phyloP scores from a whole-genome alignment of 2,329 filamentous ascomycete genomes.

The Fusarium pseudonygamai region DNA sequence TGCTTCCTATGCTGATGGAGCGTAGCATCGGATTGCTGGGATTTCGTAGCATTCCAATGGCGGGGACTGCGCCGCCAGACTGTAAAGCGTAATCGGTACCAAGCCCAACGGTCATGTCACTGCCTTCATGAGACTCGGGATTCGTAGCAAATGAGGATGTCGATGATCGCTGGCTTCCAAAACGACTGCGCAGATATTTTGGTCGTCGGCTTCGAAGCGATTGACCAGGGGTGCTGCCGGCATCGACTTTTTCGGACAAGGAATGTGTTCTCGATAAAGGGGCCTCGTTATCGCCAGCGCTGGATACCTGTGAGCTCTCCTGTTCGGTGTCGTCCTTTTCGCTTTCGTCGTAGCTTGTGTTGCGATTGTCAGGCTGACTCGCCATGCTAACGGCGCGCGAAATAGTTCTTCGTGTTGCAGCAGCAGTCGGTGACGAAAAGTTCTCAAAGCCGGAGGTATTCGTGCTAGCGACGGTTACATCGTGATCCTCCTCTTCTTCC shows the following conservation, averaged over 20 bases:
- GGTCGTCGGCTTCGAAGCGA: constrained; percentile 60
- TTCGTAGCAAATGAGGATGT: constrained; percentile 68
- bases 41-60: constrained; percentile 59
- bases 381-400: constrained; percentile 62
- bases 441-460: constrained; percentile 63
- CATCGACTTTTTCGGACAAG: constrained; percentile 50
- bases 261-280: constrained; percentile 48
- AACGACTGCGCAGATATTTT: constrained; percentile 67
- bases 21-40: constrained; percentile 71
- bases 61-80: constrained; percentile 78
- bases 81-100: constrained; percentile 84
- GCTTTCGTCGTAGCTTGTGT: constrained; percentile 40
- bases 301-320: constrained; percentile 46
- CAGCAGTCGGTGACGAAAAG: constrained; percentile 65
- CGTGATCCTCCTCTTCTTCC: constrained; percentile 30
- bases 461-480: constrained; percentile 48
- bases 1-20: constrained; percentile 86
- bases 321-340: constrained; percentile 39
- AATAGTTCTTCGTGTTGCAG: constrained; percentile 62
- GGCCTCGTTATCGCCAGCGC: constrained; percentile 42
- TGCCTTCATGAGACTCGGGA: constrained; percentile 67
- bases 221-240: constrained; percentile 58
- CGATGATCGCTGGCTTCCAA: constrained; percentile 68
- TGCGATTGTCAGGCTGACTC: constrained; percentile 44
- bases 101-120: constrained; percentile 74